Conservation (phyloP, 179 eudicot species). For the Heliamphora pulchella region DNA sequence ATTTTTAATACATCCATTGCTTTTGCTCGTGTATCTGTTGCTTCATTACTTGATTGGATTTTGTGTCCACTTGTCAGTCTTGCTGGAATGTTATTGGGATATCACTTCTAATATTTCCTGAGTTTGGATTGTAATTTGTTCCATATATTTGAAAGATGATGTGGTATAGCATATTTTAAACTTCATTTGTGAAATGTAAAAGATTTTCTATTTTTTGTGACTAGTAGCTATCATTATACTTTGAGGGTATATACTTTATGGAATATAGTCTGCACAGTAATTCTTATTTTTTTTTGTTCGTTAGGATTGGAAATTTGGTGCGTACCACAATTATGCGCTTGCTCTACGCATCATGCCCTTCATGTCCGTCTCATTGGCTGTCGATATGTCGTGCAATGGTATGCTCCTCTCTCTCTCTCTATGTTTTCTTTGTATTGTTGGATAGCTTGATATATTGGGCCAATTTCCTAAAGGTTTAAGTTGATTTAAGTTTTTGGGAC, state of each 20-base stretch:
- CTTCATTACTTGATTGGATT: not conserved
- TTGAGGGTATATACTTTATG: not conserved
- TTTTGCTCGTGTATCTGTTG: conserved; percentile 3
- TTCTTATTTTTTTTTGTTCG: conserved; percentile 7
- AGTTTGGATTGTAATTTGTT: not conserved
- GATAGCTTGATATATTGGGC: too few relatives aligned
- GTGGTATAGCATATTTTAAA: not conserved
- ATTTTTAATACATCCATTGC: not conserved
- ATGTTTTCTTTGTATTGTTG: not conserved
- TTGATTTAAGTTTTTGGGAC: too few relatives aligned
- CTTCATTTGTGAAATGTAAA: not conserved
- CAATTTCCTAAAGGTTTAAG: too few relatives aligned
- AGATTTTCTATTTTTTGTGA: conserved; percentile 1
- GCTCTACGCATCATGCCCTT: conserved; percentile 89
- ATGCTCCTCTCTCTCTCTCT: conserved; percentile 16
- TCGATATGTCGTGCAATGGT: conserved; percentile 79
- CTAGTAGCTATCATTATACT: not conserved
- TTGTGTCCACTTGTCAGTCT: not conserved
- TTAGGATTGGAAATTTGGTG: conserved; percentile 85
- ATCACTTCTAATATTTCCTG: not conserved
- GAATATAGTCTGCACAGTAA: not conserved
- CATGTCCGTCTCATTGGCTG: conserved; percentile 84
- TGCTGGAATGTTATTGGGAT: not conserved
- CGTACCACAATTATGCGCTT: conserved; percentile 76
- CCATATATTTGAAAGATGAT: not conserved